Evolutionary conservation across 345 rosid genomes (phyloP), one percentile per base, ranked within the genome.

Genomic region (Psidium friedrichsthalianum): DNA sequence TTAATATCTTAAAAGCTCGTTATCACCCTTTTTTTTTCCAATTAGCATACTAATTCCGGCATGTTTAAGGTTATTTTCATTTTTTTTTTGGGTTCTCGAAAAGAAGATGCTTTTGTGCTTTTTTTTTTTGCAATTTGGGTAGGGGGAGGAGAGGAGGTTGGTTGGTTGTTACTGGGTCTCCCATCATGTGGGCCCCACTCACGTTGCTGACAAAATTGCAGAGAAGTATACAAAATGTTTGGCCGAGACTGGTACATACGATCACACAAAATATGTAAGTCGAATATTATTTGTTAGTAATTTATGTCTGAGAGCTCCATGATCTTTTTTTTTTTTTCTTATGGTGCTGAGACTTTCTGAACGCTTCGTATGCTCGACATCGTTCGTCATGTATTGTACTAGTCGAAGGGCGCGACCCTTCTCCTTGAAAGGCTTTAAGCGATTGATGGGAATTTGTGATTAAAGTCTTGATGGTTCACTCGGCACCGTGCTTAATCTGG

Each of bases 181-280:
- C 85, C 74, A 16, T 57, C 82, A 44, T 20, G 22, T 83, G 90
- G 93, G 88, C 82, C 91, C 93, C 94, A 89, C 92, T 74, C 57
- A 7, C n/a, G 4, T 3, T 55, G 24, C 24, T 21, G 57, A 55
- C 25, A 21, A 55, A 55, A 20, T 55, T 55, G 25, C 57, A 55
- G 3, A 55, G 8, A 6, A 53, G 56, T 2, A 53, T 53, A 16
- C 21, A 21, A 55, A 20, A 55, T 21, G 57, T 20, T 55, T 3
- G 36, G 36, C 36, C 36, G 3, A 69, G 25, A 69, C 42, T 2
- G 24, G 78, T 8, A 36, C 1, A 8, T 36, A 20, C n/a, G 2
- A 69, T 69, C 12, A 4, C 24, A 3, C 3, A 42, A 7, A 0
- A 16, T 18, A 8, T 16, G 36, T 69, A 2, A 4, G 13, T 69